Evolutionary conservation across 345 rosid genomes (phyloP).

Genomic region (Leavenworthia alabamica): DNA sequence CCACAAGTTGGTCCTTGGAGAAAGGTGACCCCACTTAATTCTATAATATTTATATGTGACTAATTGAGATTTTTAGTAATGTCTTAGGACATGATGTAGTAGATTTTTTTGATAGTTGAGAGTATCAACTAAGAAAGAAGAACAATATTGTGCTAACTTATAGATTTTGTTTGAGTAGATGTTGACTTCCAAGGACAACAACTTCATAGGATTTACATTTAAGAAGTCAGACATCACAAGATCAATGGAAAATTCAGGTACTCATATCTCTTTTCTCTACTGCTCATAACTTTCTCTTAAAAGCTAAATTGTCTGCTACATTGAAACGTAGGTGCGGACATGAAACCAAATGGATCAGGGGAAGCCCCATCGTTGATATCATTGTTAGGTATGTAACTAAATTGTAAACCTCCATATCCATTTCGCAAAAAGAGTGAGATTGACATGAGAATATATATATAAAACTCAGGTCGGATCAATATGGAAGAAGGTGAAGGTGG

Average conservation of each 20-base stretch:
- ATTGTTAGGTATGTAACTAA: slow-evolving; percentile 62
- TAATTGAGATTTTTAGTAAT: neutral
- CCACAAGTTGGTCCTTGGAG: slow-evolving; percentile 97
- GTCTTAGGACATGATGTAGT: neutral
- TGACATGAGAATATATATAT: neutral
- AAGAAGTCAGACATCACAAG: slow-evolving; percentile 76
- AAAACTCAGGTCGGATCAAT: slow-evolving; percentile 64
- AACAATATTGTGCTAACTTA: slow-evolving; percentile 2
- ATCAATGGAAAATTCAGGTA: slow-evolving; percentile 80
- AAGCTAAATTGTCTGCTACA: neutral
- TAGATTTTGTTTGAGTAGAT: slow-evolving; percentile 51
- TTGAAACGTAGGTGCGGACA: slow-evolving; percentile 46
- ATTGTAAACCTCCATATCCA: neutral
- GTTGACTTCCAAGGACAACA: slow-evolving; percentile 87
- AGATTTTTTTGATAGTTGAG: neutral
- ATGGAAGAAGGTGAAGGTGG: slow-evolving; percentile 59
- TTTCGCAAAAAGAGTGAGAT: neutral
- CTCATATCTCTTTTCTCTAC: neutral
- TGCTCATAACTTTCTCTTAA: neutral
- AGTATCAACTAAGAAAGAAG: neutral
- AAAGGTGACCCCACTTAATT: slow-evolving; percentile 47
- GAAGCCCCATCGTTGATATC: slow-evolving; percentile 73
- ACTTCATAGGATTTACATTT: slow-evolving; percentile 92
- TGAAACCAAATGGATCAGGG: slow-evolving; percentile 53
- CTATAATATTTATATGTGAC: neutral